phyloP scores from a whole-genome alignment of 768 basidiomycete genomes.

The Leccinum boreale region DNA sequence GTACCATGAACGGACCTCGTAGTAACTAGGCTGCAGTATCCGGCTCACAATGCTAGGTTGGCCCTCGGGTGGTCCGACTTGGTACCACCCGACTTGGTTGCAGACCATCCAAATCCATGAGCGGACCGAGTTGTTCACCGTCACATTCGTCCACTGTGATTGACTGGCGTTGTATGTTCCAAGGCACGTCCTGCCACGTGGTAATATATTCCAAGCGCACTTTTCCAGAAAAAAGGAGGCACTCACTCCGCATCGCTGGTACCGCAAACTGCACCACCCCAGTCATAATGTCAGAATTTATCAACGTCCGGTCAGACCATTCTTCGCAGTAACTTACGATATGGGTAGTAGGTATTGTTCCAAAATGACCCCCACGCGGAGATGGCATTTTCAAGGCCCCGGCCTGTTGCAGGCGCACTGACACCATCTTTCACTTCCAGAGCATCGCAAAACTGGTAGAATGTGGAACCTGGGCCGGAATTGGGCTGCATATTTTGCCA shows the following conservation, averaged over 20 bases:
- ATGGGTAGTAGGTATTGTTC: conserved; percentile 43
- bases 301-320: not conserved
- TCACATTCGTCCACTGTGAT: conserved; percentile 50
- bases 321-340: conserved; percentile 35
- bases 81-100: conserved; percentile 61
- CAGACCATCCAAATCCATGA: conserved; percentile 79
- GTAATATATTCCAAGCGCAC: conserved; percentile 19
- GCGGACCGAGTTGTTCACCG: conserved; percentile 51
- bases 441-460: conserved; percentile 40
- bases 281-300: not conserved
- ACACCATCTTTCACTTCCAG: conserved; percentile 38
- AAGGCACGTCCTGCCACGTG: conserved; percentile 31
- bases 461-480: conserved; percentile 39
- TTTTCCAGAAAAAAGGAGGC: not conserved
- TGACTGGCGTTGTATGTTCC: conserved; percentile 40
- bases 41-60: conserved; percentile 35
- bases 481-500: conserved; percentile 64
- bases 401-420: conserved; percentile 45
- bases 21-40: conserved; percentile 30
- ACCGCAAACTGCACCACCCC: conserved; percentile 47
- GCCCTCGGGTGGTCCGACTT: conserved; percentile 36
- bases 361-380: conserved; percentile 60
- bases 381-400: conserved; percentile 61
- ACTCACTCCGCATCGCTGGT: conserved; percentile 45
- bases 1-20: conserved; percentile 17